These are phyloP conservation scores for Leccinellum albellum DNA, from an alignment of 768 basidiomycete species.

Conservation along the genomic window DNA sequence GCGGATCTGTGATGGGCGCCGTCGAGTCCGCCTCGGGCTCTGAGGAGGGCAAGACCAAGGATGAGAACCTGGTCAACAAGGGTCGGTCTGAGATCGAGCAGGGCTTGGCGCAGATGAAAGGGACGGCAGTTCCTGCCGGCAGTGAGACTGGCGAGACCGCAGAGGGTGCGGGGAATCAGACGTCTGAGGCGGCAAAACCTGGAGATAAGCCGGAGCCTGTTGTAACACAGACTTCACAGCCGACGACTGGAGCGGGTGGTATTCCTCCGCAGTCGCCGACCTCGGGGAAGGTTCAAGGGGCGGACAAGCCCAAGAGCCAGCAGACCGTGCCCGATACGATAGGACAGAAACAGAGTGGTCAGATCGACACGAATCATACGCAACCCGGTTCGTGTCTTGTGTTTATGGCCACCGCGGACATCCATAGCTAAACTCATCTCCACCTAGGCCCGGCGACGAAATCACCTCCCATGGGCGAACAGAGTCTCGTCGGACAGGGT, in stretches of 20 bases:
- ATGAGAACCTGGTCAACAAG: slow-evolving; percentile 35
- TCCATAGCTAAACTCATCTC: background rate
- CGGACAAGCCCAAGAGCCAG: background rate
- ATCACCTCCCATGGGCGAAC: background rate
- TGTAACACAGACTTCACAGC: background rate
- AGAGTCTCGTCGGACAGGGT: background rate
- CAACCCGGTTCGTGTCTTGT: slow-evolving; percentile 1
- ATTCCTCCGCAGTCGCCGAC: background rate
- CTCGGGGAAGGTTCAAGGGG: no score
- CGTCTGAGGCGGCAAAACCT: background rate
- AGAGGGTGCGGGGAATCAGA: background rate
- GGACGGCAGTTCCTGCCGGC: background rate
- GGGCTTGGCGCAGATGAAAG: slow-evolving; percentile 34
- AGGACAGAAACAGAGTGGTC: background rate
- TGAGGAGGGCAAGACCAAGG: slow-evolving; percentile 23
- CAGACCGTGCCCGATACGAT: background rate
- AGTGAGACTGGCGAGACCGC: background rate
- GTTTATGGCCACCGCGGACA: background rate
- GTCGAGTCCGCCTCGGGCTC: slow-evolving; percentile 33
- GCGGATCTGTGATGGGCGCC: slow-evolving; percentile 40
- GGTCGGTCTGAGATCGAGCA: slow-evolving; percentile 40
- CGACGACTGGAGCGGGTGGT: background rate
- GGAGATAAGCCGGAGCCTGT: background rate
- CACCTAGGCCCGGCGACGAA: background rate
- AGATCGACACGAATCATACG: background rate